Percentiles rank a stretch among this genome's conserved stretches.
phyloP scores from a whole-genome alignment of 495 filamentous ascomycete species.

The Daldinia grandis region DNA sequence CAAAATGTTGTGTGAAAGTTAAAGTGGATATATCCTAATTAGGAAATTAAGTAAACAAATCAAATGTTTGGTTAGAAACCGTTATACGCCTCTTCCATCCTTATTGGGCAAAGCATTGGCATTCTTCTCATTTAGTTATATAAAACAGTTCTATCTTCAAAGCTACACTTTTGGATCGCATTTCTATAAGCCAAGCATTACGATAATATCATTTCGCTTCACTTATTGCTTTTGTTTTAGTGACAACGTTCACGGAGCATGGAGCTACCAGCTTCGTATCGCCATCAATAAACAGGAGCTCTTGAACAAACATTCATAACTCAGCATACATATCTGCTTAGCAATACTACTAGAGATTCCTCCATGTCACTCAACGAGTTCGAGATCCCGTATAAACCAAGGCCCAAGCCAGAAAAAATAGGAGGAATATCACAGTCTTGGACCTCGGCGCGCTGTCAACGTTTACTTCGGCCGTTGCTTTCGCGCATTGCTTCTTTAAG shows the following conservation, averaged over 20 bases:
- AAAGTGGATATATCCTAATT: conserved; percentile 25
- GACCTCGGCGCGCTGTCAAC: conserved; percentile 65
- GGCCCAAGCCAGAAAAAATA: conserved; percentile 25
- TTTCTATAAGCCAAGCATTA: not conserved
- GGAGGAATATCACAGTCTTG: conserved; percentile 52
- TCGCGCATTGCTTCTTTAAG: conserved; percentile 61
- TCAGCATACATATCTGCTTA: conserved; percentile 15
- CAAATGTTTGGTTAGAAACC: not conserved
- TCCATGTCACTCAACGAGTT: conserved; percentile 23
- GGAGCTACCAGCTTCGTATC: conserved; percentile 9
- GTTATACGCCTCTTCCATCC: not conserved
- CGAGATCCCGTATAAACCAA: conserved; percentile 27
- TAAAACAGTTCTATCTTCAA: not conserved
- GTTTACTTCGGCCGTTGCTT: conserved; percentile 63
- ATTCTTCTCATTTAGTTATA: not conserved
- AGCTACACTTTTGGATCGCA: conserved; percentile 6
- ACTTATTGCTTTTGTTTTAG: not conserved
- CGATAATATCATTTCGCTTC: conserved; percentile 14
- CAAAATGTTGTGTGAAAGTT: conserved; percentile 10
- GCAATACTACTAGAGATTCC: conserved; percentile 4
- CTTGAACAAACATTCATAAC: conserved; percentile 11
- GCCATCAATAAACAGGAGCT: not conserved
- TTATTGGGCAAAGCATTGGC: not conserved
- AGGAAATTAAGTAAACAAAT: conserved; percentile 47
- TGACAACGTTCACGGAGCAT: not conserved